Percentiles rank a stretch among this genome's conserved stretches.
phyloP scores from a whole-genome alignment of 148 eudicot genomes.

The Camellia sinensis region DNA sequence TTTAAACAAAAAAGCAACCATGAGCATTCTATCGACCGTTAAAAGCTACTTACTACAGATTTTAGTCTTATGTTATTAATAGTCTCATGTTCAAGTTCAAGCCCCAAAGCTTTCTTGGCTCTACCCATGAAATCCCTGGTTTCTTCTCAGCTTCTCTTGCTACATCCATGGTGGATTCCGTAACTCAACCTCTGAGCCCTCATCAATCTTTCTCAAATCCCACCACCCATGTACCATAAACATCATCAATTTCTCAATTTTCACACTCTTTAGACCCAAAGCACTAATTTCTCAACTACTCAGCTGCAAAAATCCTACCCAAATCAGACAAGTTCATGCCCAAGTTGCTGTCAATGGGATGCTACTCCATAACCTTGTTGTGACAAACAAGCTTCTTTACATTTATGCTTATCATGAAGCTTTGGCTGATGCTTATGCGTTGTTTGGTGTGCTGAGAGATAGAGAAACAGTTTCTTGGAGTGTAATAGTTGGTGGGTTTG shows the following conservation, averaged over 20 bases:
- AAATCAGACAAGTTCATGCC: constrained; percentile 29
- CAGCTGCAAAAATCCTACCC: constrained; percentile 23
- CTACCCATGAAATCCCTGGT: not conserved
- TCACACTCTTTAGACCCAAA: constrained; percentile 7
- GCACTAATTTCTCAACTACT: constrained; percentile 17
- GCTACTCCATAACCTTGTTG: constrained; percentile 17
- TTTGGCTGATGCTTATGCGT: constrained; percentile 7
- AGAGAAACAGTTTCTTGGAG: constrained; percentile 26
- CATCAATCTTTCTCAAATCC: not conserved
- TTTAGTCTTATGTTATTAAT: not conserved
- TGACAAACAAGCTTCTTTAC: constrained; percentile 26
- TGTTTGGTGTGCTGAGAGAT: constrained; percentile 21
- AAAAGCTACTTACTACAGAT: not conserved
- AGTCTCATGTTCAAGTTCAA: constrained; percentile 19
- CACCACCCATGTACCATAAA: constrained; percentile 4
- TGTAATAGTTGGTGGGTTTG: constrained; percentile 30
- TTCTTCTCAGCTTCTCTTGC: constrained; percentile 15
- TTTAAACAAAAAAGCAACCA: too few species aligned
- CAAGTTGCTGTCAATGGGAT: constrained; percentile 19
- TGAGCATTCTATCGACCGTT: not conserved
- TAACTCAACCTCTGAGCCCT: not conserved
- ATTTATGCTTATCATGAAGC: constrained; percentile 18
- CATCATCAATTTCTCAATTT: not conserved
- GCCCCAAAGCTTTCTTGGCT: not conserved
- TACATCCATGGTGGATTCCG: not conserved